Percentiles rank a stretch among this genome's conserved stretches.
phyloP scores from a whole-genome alignment of 2,329 filamentous ascomycete genomes.

The Pyrenochaeta sp. region DNA sequence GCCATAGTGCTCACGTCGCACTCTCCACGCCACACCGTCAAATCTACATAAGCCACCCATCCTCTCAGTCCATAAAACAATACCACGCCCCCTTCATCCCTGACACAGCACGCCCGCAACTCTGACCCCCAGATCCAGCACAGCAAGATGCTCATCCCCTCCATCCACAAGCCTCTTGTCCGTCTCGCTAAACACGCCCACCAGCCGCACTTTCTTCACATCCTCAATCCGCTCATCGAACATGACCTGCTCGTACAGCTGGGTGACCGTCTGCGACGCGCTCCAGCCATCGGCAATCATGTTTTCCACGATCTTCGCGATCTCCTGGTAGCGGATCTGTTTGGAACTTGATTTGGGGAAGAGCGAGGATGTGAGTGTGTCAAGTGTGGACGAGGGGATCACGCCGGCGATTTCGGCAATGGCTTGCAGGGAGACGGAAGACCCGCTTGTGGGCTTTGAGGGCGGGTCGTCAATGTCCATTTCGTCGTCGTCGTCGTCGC shows the following conservation, averaged over 20 bases:
- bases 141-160: slow-evolving; percentile 90
- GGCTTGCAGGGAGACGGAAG: slow-evolving; percentile 69
- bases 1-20: too few species aligned
- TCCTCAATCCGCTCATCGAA: slow-evolving; percentile 86
- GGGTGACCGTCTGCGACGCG: slow-evolving; percentile 82
- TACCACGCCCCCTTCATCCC: slow-evolving; percentile 8
- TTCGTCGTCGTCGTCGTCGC: slow-evolving; percentile 59
- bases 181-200: slow-evolving; percentile 87
- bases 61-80: not conserved
- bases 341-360: slow-evolving; percentile 62
- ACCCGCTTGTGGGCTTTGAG: slow-evolving; percentile 12
- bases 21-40: not conserved
- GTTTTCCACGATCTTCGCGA: slow-evolving; percentile 83
- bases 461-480: slow-evolving; percentile 54
- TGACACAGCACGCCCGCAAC: slow-evolving; percentile 75
- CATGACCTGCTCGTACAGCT: slow-evolving; percentile 84
- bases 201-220: slow-evolving; percentile 87
- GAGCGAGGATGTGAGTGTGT: slow-evolving; percentile 75
- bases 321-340: slow-evolving; percentile 68
- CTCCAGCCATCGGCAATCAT: slow-evolving; percentile 98
- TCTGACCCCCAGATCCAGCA: slow-evolving; percentile 83
- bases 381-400: slow-evolving; percentile 78
- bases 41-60: not conserved
- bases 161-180: slow-evolving; percentile 96
- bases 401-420: slow-evolving; percentile 97